Evolutionary conservation across 1,284 basidiomycete species (phyloP), one percentile per base, ranked within the genome.

Genomic region (Athelia psychrophila): DNA sequence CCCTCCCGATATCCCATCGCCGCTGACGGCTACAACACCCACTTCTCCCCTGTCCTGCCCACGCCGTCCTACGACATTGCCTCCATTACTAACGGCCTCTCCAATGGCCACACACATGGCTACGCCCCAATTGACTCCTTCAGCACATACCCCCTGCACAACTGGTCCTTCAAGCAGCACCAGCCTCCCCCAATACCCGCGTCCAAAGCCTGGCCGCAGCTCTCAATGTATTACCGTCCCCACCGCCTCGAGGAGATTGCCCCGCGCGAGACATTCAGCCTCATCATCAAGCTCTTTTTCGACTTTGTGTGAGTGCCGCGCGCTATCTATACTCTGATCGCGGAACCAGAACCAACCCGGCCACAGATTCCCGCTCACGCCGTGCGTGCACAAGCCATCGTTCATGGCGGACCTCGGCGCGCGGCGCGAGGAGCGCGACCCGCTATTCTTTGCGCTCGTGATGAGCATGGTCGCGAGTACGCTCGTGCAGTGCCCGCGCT

Each of bases 391-490:
- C 70, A 86, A 85, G 61, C 90, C 90, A 35, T 88, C 88, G 1
- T 94, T 93, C 65, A 87, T 93, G 84, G 84, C 87, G 20, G 91
- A 93, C 68, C 74, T 95, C 30, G 83, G 86, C 56, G 75, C 81
- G 0, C 80, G 80, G 44, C 71, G 89, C 53, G 92, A 94, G 69
- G 90, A 93, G 62, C 79, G 82, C 13, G 88, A 91, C 60, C 88
- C 89, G n/a, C 78, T 91, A 15, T 94, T 93, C 73, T 92, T 91
- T 61, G 87, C 91, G 3, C 74, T 94, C 19, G 88, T 94, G 55
- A 88, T 93, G 83, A 88, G 86, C 3, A 88, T 89, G 12, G 81
- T 93, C 16, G 88, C 90, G 12, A 85, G 83, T 10, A 94, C 92
- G 0, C 74, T 94, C 12, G 88, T 93, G 10, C 89, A 92, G 66